These are phyloP conservation scores for Phialocephala sp. DNA, from an alignment of 2,329 filamentous ascomycete genomes.

Conservation along the genomic window DNA sequence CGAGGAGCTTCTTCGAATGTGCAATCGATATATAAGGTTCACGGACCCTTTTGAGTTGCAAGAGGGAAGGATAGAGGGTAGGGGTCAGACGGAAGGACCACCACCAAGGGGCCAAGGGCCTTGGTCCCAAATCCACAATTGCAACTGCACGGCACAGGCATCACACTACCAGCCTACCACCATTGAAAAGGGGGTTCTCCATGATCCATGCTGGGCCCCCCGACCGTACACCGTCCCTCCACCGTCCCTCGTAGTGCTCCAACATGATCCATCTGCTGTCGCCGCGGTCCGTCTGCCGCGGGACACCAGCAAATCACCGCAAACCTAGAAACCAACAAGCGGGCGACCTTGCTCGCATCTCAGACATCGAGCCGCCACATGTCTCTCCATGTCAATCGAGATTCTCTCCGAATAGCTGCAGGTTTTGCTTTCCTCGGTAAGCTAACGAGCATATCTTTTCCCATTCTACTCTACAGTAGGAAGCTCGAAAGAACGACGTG, in stretches of 20 bases:
- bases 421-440: neutral
- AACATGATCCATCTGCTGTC: neutral
- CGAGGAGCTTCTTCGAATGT: conserved; percentile 13
- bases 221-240: no score
- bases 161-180: neutral
- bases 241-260: neutral
- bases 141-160: neutral
- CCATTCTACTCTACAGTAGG: neutral
- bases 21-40: conserved; percentile 17
- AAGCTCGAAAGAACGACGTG: conserved; percentile 10
- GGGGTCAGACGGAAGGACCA: conserved; percentile 8
- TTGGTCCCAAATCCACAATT: neutral
- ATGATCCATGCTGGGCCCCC: neutral
- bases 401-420: conserved; percentile 11
- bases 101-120: no score
- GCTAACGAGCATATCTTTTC: neutral
- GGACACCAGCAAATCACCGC: neutral
- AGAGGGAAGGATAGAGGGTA: conserved; percentile 6
- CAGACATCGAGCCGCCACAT: conserved; percentile 1
- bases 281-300: neutral
- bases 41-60: conserved; percentile 3
- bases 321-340: neutral
- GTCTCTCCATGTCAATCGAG: conserved; percentile 2
- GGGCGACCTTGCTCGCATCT: neutral
- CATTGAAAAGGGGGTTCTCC: neutral